phyloP scores from a whole-genome alignment of 2,329 filamentous ascomycete species.

The Trichothecium sympodiale region DNA sequence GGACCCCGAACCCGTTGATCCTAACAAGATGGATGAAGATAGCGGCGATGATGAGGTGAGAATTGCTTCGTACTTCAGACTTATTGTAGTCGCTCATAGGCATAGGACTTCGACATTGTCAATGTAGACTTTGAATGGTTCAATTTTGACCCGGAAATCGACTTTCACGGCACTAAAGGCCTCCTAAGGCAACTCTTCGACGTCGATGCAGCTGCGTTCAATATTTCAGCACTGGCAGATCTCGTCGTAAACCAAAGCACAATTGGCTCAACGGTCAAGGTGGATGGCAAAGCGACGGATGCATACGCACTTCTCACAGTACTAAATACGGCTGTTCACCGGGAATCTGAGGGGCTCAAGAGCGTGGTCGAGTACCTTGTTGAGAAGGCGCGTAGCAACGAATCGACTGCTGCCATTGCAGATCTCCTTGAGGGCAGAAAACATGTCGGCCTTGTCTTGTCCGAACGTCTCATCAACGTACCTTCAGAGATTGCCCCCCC shows the following conservation, averaged over 20 bases:
- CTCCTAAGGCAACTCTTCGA: constrained; percentile 89
- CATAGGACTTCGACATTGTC: constrained; percentile 77
- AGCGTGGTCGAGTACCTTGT: constrained; percentile 62
- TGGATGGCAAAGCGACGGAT: constrained; percentile 88
- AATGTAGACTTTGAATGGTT: constrained; percentile 99
- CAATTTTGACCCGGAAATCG: constrained; percentile 78
- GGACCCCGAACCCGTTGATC: constrained; percentile 25
- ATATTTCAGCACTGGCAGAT: constrained; percentile 78
- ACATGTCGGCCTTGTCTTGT: constrained; percentile 76
- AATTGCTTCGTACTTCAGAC: background rate
- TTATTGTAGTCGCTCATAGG: constrained; percentile 6
- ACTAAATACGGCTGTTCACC: constrained; percentile 70
- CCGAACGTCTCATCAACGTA: constrained; percentile 92
- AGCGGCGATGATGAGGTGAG: constrained; percentile 43
- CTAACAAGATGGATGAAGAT: constrained; percentile 39
- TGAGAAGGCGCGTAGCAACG: constrained; percentile 39
- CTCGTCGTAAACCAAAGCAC: constrained; percentile 77
- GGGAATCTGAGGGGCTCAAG: constrained; percentile 61
- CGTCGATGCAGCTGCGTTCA: constrained; percentile 72
- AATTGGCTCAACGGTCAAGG: constrained; percentile 90
- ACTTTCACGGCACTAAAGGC: constrained; percentile 90
- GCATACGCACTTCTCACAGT: constrained; percentile 88
- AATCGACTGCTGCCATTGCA: constrained; percentile 44
- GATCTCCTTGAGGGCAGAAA: constrained; percentile 41
- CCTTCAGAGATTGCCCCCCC: constrained; percentile 87